Conservation (phyloP, 768 basidiomycete genomes). For the Lepiota brunneoincarnata region DNA sequence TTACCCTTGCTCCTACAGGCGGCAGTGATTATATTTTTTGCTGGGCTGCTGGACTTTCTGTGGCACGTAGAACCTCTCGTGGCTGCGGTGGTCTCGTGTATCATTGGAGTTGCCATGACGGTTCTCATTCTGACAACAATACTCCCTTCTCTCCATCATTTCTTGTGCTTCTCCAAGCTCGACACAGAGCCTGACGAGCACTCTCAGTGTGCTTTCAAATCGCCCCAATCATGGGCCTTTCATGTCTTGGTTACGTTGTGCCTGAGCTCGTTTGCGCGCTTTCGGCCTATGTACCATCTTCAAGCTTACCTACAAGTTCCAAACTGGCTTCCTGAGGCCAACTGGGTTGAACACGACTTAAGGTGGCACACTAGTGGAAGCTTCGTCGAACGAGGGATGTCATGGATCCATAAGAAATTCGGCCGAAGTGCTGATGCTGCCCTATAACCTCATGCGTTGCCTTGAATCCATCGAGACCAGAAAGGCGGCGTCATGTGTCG, state of each 20-base stretch:
- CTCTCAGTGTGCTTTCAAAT: slow-evolving; percentile 13
- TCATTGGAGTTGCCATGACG: neutral
- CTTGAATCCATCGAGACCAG: slow-evolving; percentile 15
- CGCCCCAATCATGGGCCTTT: slow-evolving; percentile 13
- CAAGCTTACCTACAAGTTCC: slow-evolving; percentile 15
- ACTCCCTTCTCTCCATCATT: slow-evolving; percentile 6
- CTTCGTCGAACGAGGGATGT: slow-evolving; percentile 17
- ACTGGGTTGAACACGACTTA: slow-evolving; percentile 21
- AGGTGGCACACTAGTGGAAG: slow-evolving; percentile 18
- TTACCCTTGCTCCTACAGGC: slow-evolving; percentile 11
- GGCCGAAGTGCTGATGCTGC: slow-evolving; percentile 16
- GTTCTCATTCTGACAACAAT: slow-evolving; percentile 16
- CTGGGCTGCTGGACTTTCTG: slow-evolving; percentile 9
- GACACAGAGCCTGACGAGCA: neutral
- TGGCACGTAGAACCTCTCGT: slow-evolving; percentile 7
- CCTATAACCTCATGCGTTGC: slow-evolving; percentile 18
- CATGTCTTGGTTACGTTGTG: slow-evolving; percentile 12
- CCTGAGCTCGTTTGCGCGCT: neutral
- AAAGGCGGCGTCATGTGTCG: slow-evolving; percentile 17
- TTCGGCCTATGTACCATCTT: slow-evolving; percentile 10
- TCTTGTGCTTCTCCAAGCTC: neutral
- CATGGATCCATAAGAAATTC: slow-evolving; percentile 20
- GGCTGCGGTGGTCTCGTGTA: slow-evolving; percentile 1
- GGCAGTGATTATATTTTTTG: slow-evolving; percentile 12
- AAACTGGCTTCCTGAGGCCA: slow-evolving; percentile 18